Evolutionary conservation across 2,329 filamentous ascomycete species (phyloP), one percentile per base, ranked within the genome.

Genomic region (Fusarium sp.): DNA sequence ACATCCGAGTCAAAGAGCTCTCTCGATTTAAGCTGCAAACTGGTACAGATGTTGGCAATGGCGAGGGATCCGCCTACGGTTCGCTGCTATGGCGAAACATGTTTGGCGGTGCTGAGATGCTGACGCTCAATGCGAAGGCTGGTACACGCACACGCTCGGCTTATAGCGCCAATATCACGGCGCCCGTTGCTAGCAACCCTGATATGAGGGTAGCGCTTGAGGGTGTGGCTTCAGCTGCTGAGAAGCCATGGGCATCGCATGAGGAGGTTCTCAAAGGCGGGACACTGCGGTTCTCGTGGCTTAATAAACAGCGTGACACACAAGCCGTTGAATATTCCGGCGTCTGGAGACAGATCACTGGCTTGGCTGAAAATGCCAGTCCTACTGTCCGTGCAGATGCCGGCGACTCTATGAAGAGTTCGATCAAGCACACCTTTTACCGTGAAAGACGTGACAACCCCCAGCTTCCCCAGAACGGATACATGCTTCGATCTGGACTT

Each of bases 221-320:
- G 69, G 94, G 87, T 2, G 83, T 97, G 43, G 89, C 91, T 11
- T 97, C 92, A 65, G 90, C 93, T 43, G 96, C 93, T 1, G 87
- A 95, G 65, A 97, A 98, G 80, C 87, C 89, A 14, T 98, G 93
- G 92, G 94, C 96, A 21, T 96, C 92, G 67, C 95, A 99, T 75
- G 95, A 98, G 73, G 95, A 99, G 79, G 89, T 90, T 4, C 81
- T 96, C 20, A 92, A 90, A 74, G 94, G 94, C 17, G 93, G 87
- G 20, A 90, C 88, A 71, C 82, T 91, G 14, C 94, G 92, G 68
- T 83, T 97, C 39, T 88, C 89, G 38, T 98, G 92, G 91, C 79
- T 90, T 36, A 88, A 86, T 46, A 74, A 81, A 10, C 81, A 83
- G 47, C 89, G 89, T 43, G 88, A 92, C 69, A 85, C 85, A 57